phyloP scores from a whole-genome alignment of 2,329 filamentous ascomycete species.

The Aspergillus clavatus region DNA sequence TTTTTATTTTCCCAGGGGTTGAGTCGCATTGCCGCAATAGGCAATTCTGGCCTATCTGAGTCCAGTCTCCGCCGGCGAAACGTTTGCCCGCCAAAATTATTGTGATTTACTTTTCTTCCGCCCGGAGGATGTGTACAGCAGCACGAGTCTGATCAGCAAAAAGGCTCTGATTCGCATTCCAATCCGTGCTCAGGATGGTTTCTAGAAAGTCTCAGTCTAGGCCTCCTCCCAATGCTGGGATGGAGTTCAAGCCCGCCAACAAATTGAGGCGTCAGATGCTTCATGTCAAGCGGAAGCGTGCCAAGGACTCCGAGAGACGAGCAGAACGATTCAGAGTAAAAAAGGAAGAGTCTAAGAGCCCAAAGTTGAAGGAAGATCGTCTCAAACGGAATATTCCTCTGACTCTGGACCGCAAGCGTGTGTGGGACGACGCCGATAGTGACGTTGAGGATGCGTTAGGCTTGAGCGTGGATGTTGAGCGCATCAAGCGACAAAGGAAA shows the following conservation, averaged over 20 bases:
- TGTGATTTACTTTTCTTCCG: slow-evolving; percentile 16
- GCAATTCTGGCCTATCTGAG: not conserved
- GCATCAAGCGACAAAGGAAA: slow-evolving; percentile 45
- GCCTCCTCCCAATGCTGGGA: slow-evolving; percentile 42
- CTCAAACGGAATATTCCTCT: slow-evolving; percentile 71
- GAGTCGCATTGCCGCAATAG: not conserved
- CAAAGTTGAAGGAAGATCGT: slow-evolving; percentile 66
- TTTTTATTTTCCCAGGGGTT: not conserved
- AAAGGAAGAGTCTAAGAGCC: slow-evolving; percentile 80
- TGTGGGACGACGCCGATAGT: slow-evolving; percentile 73
- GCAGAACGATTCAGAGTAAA: slow-evolving; percentile 73
- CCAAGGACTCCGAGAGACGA: slow-evolving; percentile 66
- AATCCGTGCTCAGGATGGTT: slow-evolving; percentile 40
- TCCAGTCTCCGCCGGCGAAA: slow-evolving; percentile 8
- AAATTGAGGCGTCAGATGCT: slow-evolving; percentile 75
- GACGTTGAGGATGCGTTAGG: slow-evolving; percentile 45
- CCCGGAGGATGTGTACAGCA: not conserved
- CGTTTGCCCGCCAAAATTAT: slow-evolving; percentile 27
- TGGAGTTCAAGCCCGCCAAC: slow-evolving; percentile 60
- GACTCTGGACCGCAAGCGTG: slow-evolving; percentile 81
- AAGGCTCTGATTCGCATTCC: not conserved
- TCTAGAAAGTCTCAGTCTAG: slow-evolving; percentile 43
- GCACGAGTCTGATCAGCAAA: not conserved
- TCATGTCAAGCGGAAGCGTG: slow-evolving; percentile 74
- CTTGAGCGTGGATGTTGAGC: slow-evolving; percentile 45